phyloP scores from a whole-genome alignment of 140 eudicot genomes.

The Oenanthe javanica region DNA sequence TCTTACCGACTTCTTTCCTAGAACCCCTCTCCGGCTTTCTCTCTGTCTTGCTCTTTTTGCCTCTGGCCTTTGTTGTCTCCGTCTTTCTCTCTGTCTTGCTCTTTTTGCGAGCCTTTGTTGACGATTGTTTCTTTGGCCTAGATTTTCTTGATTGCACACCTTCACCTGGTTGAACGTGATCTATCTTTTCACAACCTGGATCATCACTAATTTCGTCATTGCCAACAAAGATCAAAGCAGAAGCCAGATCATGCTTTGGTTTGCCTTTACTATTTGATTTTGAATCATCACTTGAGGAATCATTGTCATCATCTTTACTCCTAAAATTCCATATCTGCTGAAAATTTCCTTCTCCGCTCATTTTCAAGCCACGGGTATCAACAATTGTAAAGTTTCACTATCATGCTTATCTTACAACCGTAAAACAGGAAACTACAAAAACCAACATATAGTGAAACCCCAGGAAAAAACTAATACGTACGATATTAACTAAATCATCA shows the following conservation, averaged over 20 bases:
- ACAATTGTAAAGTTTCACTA: not conserved
- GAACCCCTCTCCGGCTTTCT: not conserved
- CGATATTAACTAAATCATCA: not conserved
- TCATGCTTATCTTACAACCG: not conserved
- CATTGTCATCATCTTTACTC: conserved; percentile 35
- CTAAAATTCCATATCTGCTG: conserved; percentile 63
- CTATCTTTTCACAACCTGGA: conserved; percentile 15
- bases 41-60: conserved; percentile 6
- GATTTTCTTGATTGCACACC: conserved; percentile 5
- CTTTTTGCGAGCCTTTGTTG: conserved; percentile 8
- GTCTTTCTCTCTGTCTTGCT: conserved; percentile 6
- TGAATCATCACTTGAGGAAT: conserved; percentile 64
- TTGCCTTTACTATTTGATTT: conserved; percentile 28
- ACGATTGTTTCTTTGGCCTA: conserved; percentile 16
- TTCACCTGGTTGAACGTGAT: not conserved
- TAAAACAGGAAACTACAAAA: not conserved
- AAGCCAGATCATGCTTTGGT: conserved; percentile 27
- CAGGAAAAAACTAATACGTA: not conserved
- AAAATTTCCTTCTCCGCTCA: conserved; percentile 26
- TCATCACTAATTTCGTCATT: conserved; percentile 25
- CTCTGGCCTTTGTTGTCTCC: conserved; percentile 5
- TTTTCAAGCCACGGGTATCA: not conserved
- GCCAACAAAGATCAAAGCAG: conserved; percentile 25
- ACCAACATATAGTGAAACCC: not conserved
- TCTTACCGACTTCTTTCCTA: conserved; percentile 3